Evolutionary conservation across 768 basidiomycete genomes (phyloP).

Genomic region (Termitomyces bulborhizus): DNA sequence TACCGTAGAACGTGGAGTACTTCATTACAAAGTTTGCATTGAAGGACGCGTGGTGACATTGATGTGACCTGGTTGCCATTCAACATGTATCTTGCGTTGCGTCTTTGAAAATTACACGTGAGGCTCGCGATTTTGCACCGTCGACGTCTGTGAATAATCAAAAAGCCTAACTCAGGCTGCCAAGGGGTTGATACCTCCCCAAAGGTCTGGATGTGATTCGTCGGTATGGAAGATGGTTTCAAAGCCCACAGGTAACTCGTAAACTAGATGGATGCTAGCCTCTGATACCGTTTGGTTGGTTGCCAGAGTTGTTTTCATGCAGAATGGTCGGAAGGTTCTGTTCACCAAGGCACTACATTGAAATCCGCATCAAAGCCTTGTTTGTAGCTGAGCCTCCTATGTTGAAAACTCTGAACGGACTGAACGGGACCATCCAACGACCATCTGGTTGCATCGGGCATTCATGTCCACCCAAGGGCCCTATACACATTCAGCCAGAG

Average conservation of each 20-base stretch:
- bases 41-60: too few species aligned
- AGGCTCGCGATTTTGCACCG: background rate
- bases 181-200: slow-evolving; percentile 14
- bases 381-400: background rate
- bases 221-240: slow-evolving; percentile 16
- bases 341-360: background rate
- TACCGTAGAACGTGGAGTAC: too few species aligned
- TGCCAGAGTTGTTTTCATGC: background rate
- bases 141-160: slow-evolving; percentile 19
- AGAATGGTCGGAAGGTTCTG: background rate
- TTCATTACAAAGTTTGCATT: too few species aligned
- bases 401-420: too few species aligned
- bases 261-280: background rate
- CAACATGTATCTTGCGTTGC: background rate
- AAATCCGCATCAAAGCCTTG: too few species aligned
- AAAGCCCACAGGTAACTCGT: background rate
- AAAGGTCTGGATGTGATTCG: slow-evolving; percentile 19
- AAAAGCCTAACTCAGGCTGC: slow-evolving; percentile 16
- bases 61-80: too few species aligned
- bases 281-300: background rate
- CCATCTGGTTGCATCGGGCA: background rate
- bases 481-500: background rate
- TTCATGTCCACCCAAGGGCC: background rate
- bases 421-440: background rate
- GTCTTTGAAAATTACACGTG: background rate